Base-by-base conservation (phyloP, 1,284 basidiomycete genomes). In the Moesziomyces sp. region DNA sequence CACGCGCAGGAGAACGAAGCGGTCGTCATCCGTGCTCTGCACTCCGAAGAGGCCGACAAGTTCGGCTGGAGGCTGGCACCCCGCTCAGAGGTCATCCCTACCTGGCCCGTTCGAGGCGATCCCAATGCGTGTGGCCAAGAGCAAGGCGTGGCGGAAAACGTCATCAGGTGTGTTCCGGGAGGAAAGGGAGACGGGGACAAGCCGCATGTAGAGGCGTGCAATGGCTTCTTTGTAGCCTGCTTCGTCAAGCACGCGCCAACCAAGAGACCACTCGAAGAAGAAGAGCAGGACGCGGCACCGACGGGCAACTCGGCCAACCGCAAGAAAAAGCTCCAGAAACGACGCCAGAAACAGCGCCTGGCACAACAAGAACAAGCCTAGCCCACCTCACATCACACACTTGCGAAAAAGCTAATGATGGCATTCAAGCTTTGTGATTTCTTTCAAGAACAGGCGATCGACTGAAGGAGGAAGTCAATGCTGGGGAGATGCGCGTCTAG, bases 1-100 rank as follows among this genome's bases (percentile, higher is more conserved):
- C 91, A 99, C 84, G 88, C 91, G 8, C 88, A 89, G 51, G 97
- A 99, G 83, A 96, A 99, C 85, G 97, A 99, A 77, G 86, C 87
- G 19, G 92, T 93, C 35, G 90, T 93, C 2, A 86, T 89, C 88
- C 38, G 49, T 0, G 81, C 76, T 1, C 52, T 84, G 6, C 47
- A 50, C 0, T 64, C 76, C 3, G 40, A 40, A 11, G 76, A 79
- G 50, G 82, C 81, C 4, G 23, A 44, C 13, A 18, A 48, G 11
- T 34, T 46, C 5, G 65, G 70, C 0, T 84, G 82, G 82, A 45
- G 3, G 2, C 44, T 84, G 6, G 81, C 76, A 3, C 61, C 60
- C 1, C 50, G 79, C 3, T 34, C 38, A 2, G 30, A 72, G 2
- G 78, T 78, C 5, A 40, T 84, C 8, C 78, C 80, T 3, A 55